A percentile compares a stretch with the other conserved stretches of the same genome.
Evolutionary conservation across 495 filamentous ascomycete species (phyloP).

Genomic region (Rusavskia elegans): DNA sequence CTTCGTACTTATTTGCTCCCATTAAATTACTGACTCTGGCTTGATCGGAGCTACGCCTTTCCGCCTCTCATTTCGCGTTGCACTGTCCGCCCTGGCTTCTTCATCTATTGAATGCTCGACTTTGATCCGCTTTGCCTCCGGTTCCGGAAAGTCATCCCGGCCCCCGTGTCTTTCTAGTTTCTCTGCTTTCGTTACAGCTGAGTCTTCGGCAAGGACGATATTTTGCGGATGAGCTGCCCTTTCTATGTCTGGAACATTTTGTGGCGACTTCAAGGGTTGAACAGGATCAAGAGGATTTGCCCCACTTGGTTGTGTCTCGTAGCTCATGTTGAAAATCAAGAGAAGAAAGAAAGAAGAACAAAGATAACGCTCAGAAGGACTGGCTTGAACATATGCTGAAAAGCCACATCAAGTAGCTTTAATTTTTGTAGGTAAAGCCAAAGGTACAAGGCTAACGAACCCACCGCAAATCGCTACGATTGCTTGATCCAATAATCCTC

Average conservation of each 20-base stretch:
- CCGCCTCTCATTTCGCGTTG: conserved; percentile 25
- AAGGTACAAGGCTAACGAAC: too few species aligned
- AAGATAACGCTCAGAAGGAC: too few species aligned
- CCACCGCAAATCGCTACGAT: too few species aligned
- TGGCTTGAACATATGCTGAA: too few species aligned
- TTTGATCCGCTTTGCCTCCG: conserved; percentile 42
- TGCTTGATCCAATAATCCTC: too few species aligned
- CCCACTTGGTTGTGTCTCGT: conserved; percentile 3
- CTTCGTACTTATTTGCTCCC: neutral
- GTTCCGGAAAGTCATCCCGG: conserved; percentile 7
- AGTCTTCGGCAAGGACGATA: conserved; percentile 12
- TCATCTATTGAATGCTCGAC: conserved; percentile 19
- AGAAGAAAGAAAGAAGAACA: too few species aligned
- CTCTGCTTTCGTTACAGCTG: conserved; percentile 20
- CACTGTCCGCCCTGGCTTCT: conserved; percentile 14
- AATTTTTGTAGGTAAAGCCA: too few species aligned
- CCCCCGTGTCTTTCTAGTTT: conserved; percentile 17
- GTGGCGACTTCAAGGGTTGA: neutral
- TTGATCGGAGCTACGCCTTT: conserved; percentile 74
- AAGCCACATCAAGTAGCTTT: too few species aligned
- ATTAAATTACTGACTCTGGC: conserved; percentile 46
- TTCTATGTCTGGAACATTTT: neutral
- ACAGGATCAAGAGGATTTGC: conserved; percentile 5
- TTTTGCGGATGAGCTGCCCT: conserved; percentile 12
- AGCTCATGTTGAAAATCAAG: neutral